Evolutionary conservation across 768 basidiomycete genomes (phyloP), one percentile per base, ranked within the genome.

Genomic region (Nevesoporus exiguus): DNA sequence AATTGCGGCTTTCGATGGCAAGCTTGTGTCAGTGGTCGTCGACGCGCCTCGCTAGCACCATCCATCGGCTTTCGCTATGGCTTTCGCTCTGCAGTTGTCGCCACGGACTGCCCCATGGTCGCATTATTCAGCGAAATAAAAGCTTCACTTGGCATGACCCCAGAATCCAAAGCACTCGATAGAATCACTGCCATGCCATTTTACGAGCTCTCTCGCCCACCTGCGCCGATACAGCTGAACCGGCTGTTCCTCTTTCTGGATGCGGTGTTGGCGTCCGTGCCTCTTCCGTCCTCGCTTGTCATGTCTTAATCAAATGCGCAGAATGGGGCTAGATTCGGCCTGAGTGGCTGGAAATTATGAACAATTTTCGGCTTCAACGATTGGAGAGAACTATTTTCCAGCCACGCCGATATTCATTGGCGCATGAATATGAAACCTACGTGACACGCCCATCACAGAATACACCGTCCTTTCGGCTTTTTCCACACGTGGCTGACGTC

Each of bases 201-300:
- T n/a, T n/a, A n/a, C n/a, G n/a, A n/a, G n/a, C n/a, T n/a, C n/a
- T n/a, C n/a, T n/a, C n/a, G n/a, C n/a, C n/a, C 65, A 10, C 60
- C 57, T 10, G 33, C 17, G 7, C 60, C 57, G 22, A 56, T 68
- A 45, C 62, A 56, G 47, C 31, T 69, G 24, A 65, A 68, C 21
- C 62, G 59, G 67, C 8, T 61, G 22, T 64, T 71, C 36, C 65
- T 68, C 41, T 49, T 69, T 24, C 30, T 68, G 30, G 67, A 68
- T 29, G 65, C 62, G 1, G 47, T 69, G 11, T 69, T 69, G 49
- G 69, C 67, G 67, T 68, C 49, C 47, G 67, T 66, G 34, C 24
- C 36, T 19, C 39, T 9, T 39, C n/a, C 50, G 21, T 37, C 7
- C n/a, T 37, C 31, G 41, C 25, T 7, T 30, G 40, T 40, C 45